These are phyloP conservation scores for Tremellales sp. DNA, from an alignment of 1,284 basidiomycete genomes.

Conservation along the genomic window DNA sequence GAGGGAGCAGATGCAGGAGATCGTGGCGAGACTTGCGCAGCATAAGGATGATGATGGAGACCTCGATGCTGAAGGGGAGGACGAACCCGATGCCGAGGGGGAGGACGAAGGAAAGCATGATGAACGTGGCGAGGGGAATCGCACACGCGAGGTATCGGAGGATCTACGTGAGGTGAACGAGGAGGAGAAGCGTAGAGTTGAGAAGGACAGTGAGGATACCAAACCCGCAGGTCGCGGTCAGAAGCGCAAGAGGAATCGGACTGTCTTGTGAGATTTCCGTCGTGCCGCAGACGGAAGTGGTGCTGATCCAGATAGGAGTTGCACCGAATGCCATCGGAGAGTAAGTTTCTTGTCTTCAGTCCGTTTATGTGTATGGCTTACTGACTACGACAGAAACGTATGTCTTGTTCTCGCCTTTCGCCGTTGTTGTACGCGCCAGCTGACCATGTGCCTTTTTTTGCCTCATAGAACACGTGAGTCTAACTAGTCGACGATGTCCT, in stretches of 20 bases:
- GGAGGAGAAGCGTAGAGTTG: constrained; percentile 21
- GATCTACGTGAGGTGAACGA: constrained; percentile 17
- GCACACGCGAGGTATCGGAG: constrained; percentile 6
- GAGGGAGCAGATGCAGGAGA: constrained; percentile 31
- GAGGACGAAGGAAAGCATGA: constrained; percentile 6
- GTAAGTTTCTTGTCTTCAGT: constrained; percentile 32
- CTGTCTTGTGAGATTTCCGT: constrained; percentile 35
- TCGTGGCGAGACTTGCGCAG: constrained; percentile 24
- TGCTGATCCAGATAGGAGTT: constrained; percentile 29
- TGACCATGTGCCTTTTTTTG: constrained; percentile 6
- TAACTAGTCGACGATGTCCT: too few species aligned
- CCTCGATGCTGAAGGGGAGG: constrained; percentile 1
- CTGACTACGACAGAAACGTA: constrained; percentile 36
- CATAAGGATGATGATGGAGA: too few species aligned
- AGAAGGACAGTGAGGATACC: not conserved
- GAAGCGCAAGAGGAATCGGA: constrained; percentile 41
- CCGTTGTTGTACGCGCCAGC: not conserved
- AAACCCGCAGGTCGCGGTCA: not conserved
- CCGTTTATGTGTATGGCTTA: not conserved
- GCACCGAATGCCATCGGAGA: constrained; percentile 46
- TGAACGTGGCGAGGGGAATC: constrained; percentile 6
- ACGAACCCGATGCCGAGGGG: constrained; percentile 1
- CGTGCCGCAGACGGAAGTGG: not conserved
- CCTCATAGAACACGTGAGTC: constrained; percentile 33
- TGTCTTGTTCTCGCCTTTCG: constrained; percentile 2